phyloP scores from a whole-genome alignment of 225 moss, liverwort and hornwort species.

The Pseudisothecium myosuroides region DNA sequence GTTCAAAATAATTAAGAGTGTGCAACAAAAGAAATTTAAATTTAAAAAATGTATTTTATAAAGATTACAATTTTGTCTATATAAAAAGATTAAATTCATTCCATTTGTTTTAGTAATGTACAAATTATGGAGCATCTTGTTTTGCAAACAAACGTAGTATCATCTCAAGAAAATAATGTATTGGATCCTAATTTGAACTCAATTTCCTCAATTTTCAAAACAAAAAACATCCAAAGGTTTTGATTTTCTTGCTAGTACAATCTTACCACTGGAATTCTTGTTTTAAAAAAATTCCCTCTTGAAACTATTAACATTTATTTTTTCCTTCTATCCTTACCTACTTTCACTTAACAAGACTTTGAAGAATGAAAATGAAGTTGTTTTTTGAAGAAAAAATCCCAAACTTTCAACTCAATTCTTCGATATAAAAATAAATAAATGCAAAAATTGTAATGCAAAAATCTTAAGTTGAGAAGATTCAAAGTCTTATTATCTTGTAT shows the following conservation, averaged over 20 bases:
- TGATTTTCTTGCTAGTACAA: not conserved
- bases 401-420: not conserved
- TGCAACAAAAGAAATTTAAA: no score
- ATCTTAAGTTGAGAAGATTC: not conserved
- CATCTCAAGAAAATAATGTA: not conserved
- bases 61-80: not conserved
- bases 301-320: not conserved
- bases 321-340: not conserved
- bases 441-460: not conserved
- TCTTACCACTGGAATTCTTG: accelerated
- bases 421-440: not conserved
- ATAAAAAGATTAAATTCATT: not conserved
- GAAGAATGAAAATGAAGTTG: no score
- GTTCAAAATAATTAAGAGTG: no score
- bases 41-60: no score
- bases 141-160: not conserved
- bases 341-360: not conserved
- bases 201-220: not conserved
- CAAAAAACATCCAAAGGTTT: not conserved
- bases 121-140: not conserved
- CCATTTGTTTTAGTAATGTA: not conserved
- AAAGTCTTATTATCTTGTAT: not conserved
- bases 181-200: not conserved
- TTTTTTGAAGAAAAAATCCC: no score
- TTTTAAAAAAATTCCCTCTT: not conserved